Conservation (phyloP, 2,329 filamentous ascomycete species). For the Blumeria hordei region DNA sequence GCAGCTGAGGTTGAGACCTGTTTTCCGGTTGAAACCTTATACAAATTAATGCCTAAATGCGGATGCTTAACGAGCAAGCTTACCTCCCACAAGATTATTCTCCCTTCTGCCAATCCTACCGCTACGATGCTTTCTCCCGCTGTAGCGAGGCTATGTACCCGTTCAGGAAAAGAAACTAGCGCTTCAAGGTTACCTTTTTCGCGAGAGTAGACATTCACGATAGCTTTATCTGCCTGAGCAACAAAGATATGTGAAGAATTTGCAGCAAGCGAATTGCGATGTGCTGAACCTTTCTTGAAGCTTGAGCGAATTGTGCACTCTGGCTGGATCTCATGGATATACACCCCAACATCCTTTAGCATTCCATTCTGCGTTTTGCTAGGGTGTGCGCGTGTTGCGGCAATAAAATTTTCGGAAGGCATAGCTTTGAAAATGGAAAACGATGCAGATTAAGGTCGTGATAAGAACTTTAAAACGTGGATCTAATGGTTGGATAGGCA, state of each 20-base stretch:
- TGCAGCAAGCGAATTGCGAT: conserved; percentile 54
- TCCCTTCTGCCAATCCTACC: conserved; percentile 63
- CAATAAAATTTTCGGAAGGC: conserved; percentile 35
- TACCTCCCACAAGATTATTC: conserved; percentile 85
- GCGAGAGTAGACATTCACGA: conserved; percentile 77
- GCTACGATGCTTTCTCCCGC: conserved; percentile 45
- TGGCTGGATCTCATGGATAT: conserved; percentile 61
- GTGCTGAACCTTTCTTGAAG: conserved; percentile 83
- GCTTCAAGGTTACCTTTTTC: conserved; percentile 71
- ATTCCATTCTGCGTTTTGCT: conserved; percentile 36
- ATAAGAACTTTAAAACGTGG: too few relatives aligned
- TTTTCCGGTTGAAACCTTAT: conserved; percentile 47
- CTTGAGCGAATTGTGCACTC: conserved; percentile 47
- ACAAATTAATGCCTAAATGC: conserved; percentile 5
- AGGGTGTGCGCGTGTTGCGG: conserved; percentile 30
- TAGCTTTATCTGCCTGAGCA: conserved; percentile 74
- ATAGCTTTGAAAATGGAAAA: conserved; percentile 17
- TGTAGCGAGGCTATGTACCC: conserved; percentile 54
- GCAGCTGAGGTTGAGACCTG: conserved; percentile 52
- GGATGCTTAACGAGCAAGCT: conserved; percentile 8
- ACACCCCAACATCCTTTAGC: conserved; percentile 65
- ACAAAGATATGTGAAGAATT: conserved; percentile 70
- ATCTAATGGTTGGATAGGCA: too few relatives aligned
- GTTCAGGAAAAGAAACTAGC: conserved; percentile 66
- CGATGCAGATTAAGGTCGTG: too few relatives aligned